phyloP scores from a whole-genome alignment of 768 basidiomycete genomes.

The Tephrocybe sp. region DNA sequence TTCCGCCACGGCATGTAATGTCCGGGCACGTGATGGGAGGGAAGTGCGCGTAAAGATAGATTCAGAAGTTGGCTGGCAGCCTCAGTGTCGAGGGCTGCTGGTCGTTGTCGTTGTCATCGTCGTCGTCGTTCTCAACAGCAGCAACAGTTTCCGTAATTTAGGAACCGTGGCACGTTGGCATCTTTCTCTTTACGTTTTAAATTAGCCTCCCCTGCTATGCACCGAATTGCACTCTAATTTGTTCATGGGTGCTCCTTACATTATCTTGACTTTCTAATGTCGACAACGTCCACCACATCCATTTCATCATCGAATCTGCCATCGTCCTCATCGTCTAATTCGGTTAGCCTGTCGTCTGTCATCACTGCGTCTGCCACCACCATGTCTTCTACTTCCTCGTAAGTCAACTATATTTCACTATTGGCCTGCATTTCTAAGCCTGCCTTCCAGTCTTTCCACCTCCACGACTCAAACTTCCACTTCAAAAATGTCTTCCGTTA shows the following conservation, averaged over 20 bases:
- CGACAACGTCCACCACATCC: slow-evolving; percentile 12
- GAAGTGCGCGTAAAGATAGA: too few species aligned
- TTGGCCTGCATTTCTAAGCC: neutral
- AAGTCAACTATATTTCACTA: neutral
- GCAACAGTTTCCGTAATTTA: slow-evolving; percentile 4
- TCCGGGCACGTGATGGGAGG: too few species aligned
- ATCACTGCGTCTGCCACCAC: slow-evolving; percentile 10
- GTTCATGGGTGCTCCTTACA: slow-evolving; percentile 16
- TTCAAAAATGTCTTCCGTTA: slow-evolving; percentile 6
- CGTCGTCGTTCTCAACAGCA: neutral
- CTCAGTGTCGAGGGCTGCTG: neutral
- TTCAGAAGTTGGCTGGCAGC: neutral
- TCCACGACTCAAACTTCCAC: slow-evolving; percentile 9
- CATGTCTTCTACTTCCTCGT: slow-evolving; percentile 13
- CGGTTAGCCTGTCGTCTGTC: slow-evolving; percentile 13
- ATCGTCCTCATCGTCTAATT: slow-evolving; percentile 16
- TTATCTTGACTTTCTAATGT: slow-evolving; percentile 12
- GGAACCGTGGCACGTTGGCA: slow-evolving; percentile 11
- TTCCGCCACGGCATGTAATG: too few species aligned
- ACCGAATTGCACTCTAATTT: slow-evolving; percentile 9
- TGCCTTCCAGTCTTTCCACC: neutral
- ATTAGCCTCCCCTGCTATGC: slow-evolving; percentile 1
- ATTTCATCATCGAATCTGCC: slow-evolving; percentile 10
- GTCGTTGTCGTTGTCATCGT: neutral
- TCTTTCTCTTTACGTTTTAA: slow-evolving; percentile 12